phyloP scores from a whole-genome alignment of 2,329 filamentous ascomycete species.

The Emergomyces africanus region DNA sequence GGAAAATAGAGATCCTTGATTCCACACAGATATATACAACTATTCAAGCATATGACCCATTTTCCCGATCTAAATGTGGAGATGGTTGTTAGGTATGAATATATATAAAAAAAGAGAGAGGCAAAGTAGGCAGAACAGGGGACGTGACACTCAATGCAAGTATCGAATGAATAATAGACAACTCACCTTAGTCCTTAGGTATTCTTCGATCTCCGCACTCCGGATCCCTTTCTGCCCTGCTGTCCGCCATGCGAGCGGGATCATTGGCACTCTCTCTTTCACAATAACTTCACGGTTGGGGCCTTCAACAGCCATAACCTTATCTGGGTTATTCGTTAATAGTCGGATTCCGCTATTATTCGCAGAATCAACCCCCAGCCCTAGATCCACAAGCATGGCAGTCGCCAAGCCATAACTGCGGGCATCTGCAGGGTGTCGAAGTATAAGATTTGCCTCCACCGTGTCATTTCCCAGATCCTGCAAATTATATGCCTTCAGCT shows the following conservation, averaged over 20 bases:
- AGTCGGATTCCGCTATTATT: constrained; percentile 48
- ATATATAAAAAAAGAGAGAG: too few relatives aligned
- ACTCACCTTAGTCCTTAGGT: constrained; percentile 82
- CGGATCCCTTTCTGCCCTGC: constrained; percentile 67
- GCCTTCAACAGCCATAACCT: constrained; percentile 87
- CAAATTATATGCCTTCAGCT: constrained; percentile 95
- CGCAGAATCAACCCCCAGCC: constrained; percentile 46
- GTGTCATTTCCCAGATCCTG: constrained; percentile 97
- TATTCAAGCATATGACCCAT: constrained; percentile 64
- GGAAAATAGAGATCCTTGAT: not conserved
- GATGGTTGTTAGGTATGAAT: not conserved
- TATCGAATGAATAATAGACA: not conserved
- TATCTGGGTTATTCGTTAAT: constrained; percentile 95
- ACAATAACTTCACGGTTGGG: constrained; percentile 79
- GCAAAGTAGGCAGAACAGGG: constrained; percentile 5
- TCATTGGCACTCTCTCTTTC: constrained; percentile 84
- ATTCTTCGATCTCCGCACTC: constrained; percentile 82
- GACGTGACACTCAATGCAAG: not conserved
- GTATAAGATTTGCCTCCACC: constrained; percentile 82
- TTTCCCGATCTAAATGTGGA: constrained; percentile 56
- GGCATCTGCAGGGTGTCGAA: constrained; percentile 88
- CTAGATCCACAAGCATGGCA: constrained; percentile 80
- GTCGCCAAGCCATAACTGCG: constrained; percentile 93
- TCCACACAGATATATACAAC: not conserved
- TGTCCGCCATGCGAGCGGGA: constrained; percentile 80